phyloP scores from a whole-genome alignment of 23 red algal species.

The Gracilaria gracilis region DNA sequence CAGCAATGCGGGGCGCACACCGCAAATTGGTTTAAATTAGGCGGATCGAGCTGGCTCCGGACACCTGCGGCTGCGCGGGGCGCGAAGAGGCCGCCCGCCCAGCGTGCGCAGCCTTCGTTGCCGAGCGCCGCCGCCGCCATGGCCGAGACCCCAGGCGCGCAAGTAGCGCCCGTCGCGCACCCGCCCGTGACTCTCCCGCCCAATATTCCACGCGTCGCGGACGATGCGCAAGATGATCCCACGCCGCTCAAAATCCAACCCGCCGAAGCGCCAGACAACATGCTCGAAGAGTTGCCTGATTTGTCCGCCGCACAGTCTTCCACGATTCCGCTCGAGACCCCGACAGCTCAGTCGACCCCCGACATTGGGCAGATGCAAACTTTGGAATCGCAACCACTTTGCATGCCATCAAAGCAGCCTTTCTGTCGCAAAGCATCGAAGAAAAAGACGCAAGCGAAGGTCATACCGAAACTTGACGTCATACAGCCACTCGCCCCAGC shows the following conservation, averaged over 20 bases:
- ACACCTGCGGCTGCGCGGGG: background rate
- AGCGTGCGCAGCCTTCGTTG: slow-evolving; percentile 9
- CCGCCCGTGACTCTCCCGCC: background rate
- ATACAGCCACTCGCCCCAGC: slow-evolving; percentile 19
- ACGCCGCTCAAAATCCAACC: background rate
- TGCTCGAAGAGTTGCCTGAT: background rate
- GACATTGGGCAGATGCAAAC: background rate
- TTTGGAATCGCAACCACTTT: background rate
- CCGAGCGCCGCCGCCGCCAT: slow-evolving; percentile 32
- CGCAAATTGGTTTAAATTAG: background rate
- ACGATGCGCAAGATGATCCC: background rate
- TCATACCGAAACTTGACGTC: background rate
- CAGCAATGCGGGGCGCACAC: background rate
- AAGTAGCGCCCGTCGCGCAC: background rate
- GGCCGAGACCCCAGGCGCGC: slow-evolving; percentile 23
- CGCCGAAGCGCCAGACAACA: background rate
- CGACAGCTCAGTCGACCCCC: background rate
- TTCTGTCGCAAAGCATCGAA: slow-evolving; percentile 1
- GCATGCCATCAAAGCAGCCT: background rate
- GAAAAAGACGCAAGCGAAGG: background rate
- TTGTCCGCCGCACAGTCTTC: background rate
- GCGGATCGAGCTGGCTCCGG: background rate
- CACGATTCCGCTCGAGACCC: background rate
- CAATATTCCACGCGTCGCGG: background rate
- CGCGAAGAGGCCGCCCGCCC: background rate